Evolutionary conservation across 352 stramenopile genomes (phyloP), one percentile per base, ranked within the genome.

Genomic region (Globisporangium cylindrosporum): DNA sequence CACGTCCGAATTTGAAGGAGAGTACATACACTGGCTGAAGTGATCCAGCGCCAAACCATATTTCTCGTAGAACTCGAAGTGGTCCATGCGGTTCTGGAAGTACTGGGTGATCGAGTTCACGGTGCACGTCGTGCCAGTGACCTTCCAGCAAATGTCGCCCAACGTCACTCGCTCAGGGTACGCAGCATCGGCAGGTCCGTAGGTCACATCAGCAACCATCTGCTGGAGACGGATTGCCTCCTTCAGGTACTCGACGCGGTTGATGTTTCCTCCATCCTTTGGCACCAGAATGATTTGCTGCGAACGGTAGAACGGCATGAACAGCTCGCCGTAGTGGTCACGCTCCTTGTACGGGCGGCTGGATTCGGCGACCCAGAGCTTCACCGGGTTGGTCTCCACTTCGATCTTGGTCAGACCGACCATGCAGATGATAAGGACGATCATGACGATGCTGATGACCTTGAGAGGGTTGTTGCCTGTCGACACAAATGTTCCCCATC

Each of bases 221-320:
- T 76, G 76, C 32, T 90, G 81, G 12, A 90, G 59, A 22, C 73
- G 76, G 27, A 90, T 82, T 0, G 81, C 70, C 59, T 88, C 81
- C 22, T 81, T 84, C 29, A 90, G 56, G 36, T 87, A 80, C 15
- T 73, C 71, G 4, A 71, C 78, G 27, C 81, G 79, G 59, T 76
- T 80, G 51, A 90, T 85, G 62, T 66, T 75, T 2, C 81, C 81
- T 27, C 82, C 83, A 25, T 90, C 82, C 67, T 89, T 90, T 1
- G 79, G 79, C 27, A 84, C 83, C 57, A 92, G 38, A 56, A 92
- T 87, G 32, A 90, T 53, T 59, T 92, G 82, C 59, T 88, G 78
- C n/a, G 84, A 77, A 18, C 84, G 80, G 72, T 90, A 92, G 70
- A 92, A 92, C 3, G 84, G 84, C 62, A 81, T 84, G 59, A 92